Evolutionary conservation across 1,284 basidiomycete species (phyloP), one percentile per base, ranked within the genome.

Genomic region (Ceratobasidium theobromae): DNA sequence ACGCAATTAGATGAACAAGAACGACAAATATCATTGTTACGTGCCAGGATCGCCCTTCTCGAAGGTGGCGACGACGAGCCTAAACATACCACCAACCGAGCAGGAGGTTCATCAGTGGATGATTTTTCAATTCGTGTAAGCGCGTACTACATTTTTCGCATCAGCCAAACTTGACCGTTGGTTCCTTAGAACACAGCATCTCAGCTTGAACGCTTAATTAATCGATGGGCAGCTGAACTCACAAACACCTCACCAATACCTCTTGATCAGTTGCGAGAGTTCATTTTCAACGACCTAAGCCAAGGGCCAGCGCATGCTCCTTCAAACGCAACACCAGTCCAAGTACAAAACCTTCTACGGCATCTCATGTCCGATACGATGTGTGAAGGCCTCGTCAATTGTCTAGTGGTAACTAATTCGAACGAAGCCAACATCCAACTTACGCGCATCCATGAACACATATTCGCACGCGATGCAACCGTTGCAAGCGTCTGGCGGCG

Each of bases 401-500:
- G 86, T 69, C 80, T 92, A 65, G 85, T 91, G 71, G 86, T 91
- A 27, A 82, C 81, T 1, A 90, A 88, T 73, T 90, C 88, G 2
- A 81, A 79, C 52, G 90, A 92, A 62, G 86, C 91, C 30, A 93
- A 93, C 71, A 75, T 86, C 67, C 89, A 93, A 72, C 78, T 93
- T 45, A 87, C 89, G 16, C 81, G 88, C 4, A 88, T 93, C 66
- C 91, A 93, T 73, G 91, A 91, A 74, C 87, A 91, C 70, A 82
- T 93, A 55, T 92, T 93, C 72, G 80, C 86, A 30, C 84, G 90
- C 53, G 88, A 91, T 72, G 84, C 90, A 9, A 86, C 87, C 3
- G 88, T 92, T 16, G 90, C 90, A 1, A 82, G 84, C 51, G 89
- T 92, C 11, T 93, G 90, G 90, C 82, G 90, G 11, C 82, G 90